Percentiles rank a stretch among this genome's conserved stretches.
Evolutionary conservation across 2,329 filamentous ascomycete species (phyloP).

Genomic region (Aureobasidium zeae): DNA sequence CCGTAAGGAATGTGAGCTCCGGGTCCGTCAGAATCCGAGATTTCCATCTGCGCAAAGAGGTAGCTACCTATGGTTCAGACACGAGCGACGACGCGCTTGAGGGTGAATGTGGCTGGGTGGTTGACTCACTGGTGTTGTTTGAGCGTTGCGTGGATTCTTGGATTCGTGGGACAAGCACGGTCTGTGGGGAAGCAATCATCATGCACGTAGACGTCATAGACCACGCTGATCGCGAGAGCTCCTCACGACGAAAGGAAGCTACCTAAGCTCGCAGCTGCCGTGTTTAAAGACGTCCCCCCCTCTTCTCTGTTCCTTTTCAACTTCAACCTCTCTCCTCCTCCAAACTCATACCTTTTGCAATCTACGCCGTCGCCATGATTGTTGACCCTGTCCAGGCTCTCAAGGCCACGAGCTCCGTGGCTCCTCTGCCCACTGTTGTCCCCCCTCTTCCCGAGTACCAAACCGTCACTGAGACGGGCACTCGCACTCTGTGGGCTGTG

Average conservation of each 20-base stretch:
- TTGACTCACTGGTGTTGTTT: conserved; percentile 5
- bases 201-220: conserved; percentile 9
- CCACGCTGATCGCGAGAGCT: conserved; percentile 13
- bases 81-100: neutral
- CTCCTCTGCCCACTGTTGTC: conserved; percentile 34
- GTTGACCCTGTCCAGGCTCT: conserved; percentile 37
- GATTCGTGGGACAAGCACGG: conserved; percentile 7
- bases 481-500: conserved; percentile 50
- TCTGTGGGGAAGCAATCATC: conserved; percentile 10
- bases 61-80: too few species aligned
- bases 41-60: too few species aligned
- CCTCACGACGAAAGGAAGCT: conserved; percentile 5
- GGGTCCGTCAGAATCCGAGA: too few species aligned
- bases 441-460: conserved; percentile 36
- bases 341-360: conserved; percentile 8
- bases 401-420: conserved; percentile 22
- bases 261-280: conserved; percentile 9
- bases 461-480: conserved; percentile 34
- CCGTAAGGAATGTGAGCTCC: conserved; percentile 3
- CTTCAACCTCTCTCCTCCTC: conserved; percentile 6
- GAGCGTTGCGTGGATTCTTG: conserved; percentile 1
- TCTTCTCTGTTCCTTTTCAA: neutral
- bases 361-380: conserved; percentile 33
- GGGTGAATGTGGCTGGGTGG: neutral
- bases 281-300: conserved; percentile 11